phyloP scores from a whole-genome alignment of 495 filamentous ascomycete species.

The Pseudotulostoma volvatum region DNA sequence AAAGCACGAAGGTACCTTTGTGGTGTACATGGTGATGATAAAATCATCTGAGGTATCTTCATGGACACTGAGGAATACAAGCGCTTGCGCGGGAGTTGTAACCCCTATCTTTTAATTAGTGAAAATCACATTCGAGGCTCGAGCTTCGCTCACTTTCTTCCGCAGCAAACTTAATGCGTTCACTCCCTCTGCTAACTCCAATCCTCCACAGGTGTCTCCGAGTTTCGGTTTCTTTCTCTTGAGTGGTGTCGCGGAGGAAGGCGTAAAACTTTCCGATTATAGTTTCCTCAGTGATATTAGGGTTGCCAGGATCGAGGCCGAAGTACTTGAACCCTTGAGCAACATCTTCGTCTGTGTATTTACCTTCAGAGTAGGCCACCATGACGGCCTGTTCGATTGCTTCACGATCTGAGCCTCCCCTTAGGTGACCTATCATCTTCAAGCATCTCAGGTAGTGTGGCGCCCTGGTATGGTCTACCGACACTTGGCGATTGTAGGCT shows the following conservation, averaged over 20 bases:
- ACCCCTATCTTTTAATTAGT: constrained; percentile 21
- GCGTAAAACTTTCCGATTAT: constrained; percentile 43
- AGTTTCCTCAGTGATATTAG: constrained; percentile 31
- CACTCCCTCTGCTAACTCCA: constrained; percentile 33
- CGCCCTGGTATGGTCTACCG: constrained; percentile 15
- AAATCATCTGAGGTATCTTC: constrained; percentile 40
- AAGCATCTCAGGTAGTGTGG: constrained; percentile 22
- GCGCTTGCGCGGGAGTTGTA: constrained; percentile 44
- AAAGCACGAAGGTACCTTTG: too few species aligned
- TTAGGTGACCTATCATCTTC: constrained; percentile 17
- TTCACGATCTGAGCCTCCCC: constrained; percentile 20
- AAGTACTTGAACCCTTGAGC: constrained; percentile 40
- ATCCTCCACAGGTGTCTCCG: constrained; percentile 40
- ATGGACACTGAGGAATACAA: constrained; percentile 39
- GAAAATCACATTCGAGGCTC: too few species aligned
- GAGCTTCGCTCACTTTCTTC: constrained; percentile 30
- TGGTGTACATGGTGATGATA: constrained; percentile 38
- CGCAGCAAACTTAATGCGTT: constrained; percentile 36
- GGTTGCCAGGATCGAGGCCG: constrained; percentile 23
- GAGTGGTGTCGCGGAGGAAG: constrained; percentile 29
- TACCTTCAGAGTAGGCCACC: constrained; percentile 23
- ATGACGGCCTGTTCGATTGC: constrained; percentile 23
- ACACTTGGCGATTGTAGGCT: constrained; percentile 24
- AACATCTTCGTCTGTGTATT: constrained; percentile 35
- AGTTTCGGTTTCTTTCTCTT: constrained; percentile 35